These are phyloP conservation scores for Solanum peruvianum DNA, from an alignment of 257 asterid species.

Conservation along the genomic window DNA sequence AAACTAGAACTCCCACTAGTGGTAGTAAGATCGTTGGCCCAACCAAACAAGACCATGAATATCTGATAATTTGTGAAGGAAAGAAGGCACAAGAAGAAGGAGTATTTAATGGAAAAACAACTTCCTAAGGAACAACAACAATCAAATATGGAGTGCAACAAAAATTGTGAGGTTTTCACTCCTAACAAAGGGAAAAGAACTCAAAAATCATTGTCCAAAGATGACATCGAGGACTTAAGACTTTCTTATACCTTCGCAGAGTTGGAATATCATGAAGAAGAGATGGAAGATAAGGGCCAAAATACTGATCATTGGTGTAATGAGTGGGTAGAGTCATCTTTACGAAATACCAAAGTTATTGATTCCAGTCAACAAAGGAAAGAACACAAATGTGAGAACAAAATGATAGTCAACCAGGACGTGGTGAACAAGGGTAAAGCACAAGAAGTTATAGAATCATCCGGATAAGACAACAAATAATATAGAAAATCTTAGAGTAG, in stretches of 20 bases:
- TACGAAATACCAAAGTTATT: background rate
- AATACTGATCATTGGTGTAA: too few species aligned
- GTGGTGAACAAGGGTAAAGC: background rate
- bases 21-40: background rate
- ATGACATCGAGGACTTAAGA: too few species aligned
- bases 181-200: background rate
- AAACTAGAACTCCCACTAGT: background rate
- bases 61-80: background rate
- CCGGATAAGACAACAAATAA: too few species aligned
- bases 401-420: background rate
- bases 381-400: too few species aligned
- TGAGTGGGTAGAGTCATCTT: background rate
- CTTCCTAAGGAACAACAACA: too few species aligned
- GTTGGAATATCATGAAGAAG: background rate
- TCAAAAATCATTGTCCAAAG: background rate
- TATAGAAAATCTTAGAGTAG: too few species aligned
- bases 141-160: too few species aligned
- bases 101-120: too few species aligned
- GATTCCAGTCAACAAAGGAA: background rate
- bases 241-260: background rate
- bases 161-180: too few species aligned
- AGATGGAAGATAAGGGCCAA: background rate
- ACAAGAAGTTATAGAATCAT: background rate
- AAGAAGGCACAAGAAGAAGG: too few species aligned
- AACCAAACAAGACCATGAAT: background rate